Percentiles rank a stretch among this genome's conserved stretches.
Conservation (phyloP, 768 basidiomycete genomes). For the Chalciporus piperatus region DNA sequence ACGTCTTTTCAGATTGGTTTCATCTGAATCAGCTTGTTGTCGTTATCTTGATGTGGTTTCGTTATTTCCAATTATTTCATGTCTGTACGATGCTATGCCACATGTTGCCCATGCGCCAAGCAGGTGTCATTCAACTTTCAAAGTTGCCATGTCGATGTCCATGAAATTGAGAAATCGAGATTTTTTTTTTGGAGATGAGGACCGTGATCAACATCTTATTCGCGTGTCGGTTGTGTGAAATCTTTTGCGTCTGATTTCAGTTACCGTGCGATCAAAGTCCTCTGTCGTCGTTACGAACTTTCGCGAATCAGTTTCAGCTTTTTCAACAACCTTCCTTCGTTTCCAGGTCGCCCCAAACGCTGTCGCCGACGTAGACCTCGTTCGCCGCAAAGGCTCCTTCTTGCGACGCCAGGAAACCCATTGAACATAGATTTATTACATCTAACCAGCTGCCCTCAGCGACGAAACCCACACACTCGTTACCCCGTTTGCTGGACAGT, state of each 20-base stretch:
- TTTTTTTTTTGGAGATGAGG: too few relatives aligned
- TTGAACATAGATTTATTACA: background rate
- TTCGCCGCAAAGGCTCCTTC: constrained; percentile 6
- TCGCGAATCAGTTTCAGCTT: background rate
- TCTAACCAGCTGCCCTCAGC: constrained; percentile 7
- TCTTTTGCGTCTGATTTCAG: too few relatives aligned
- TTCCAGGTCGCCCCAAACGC: constrained; percentile 11
- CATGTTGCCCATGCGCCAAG: constrained; percentile 10
- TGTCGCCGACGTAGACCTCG: constrained; percentile 15
- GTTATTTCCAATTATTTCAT: background rate
- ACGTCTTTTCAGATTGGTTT: constrained; percentile 71
- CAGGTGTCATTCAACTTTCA: background rate
- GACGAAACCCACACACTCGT: constrained; percentile 39
- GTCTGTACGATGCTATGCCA: constrained; percentile 7
- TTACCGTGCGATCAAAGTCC: constrained; percentile 20
- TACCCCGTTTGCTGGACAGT: constrained; percentile 26
- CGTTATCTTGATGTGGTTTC: background rate
- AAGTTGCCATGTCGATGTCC: background rate
- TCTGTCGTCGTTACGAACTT: constrained; percentile 11
- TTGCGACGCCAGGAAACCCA: constrained; percentile 17
- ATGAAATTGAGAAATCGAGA: too few relatives aligned
- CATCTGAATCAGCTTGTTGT: constrained; percentile 54
- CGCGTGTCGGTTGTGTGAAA: background rate
- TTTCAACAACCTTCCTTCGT: constrained; percentile 6
- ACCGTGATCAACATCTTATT: too few relatives aligned